Base-by-base conservation (phyloP, 2,329 filamentous ascomycete species). In the Trichocomaceae sp. region DNA sequence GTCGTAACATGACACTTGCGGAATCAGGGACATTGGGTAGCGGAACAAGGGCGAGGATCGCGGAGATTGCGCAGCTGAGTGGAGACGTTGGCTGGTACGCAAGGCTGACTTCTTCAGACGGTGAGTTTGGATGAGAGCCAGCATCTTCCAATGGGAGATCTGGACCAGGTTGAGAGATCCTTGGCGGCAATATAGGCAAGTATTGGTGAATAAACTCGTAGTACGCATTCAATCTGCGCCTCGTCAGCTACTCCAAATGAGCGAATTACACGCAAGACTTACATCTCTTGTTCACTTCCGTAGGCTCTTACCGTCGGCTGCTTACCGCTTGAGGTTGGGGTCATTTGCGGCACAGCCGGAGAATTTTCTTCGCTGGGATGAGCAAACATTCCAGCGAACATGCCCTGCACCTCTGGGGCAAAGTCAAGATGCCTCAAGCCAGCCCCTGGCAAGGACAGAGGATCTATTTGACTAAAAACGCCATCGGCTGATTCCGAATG, bases 171-270 rank as follows among this genome's bases (percentile, higher is more conserved):
- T 64, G 62, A 7, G 62, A 54, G 41, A 59, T 62, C 37, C 71
- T 63, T 26, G 74, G 72, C 6, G 74, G 72, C 26, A 76, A 64
- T 37, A 76, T 70, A 5, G 74, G 74, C 44, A 75, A 74, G 59
- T 74, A 76, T n/a, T 63, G 54, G 60, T 76, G 74, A 52, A 76
- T 71, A 54, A 74, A 76, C 45, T 72, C 69, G 55, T 76, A 76
- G 53, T 76, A 76, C 35, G 70, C 73, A 57, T 74, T 73, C 48
- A 76, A 63, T 60, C 74, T 76, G 50, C 33, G 1, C 39, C 44
- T 23, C 19, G 5, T 44, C 48, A 39, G 26, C n/a, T 23, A 44
- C 33, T 47, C 13, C 17, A 10, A n/a, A 31, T 17, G n/a, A 6
- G 15, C 15, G 9, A 20, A 23, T 42, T 42, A n/a, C 17, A 8